phyloP scores from a whole-genome alignment of 1,284 basidiomycete species.

The Malassezia psittaci region DNA sequence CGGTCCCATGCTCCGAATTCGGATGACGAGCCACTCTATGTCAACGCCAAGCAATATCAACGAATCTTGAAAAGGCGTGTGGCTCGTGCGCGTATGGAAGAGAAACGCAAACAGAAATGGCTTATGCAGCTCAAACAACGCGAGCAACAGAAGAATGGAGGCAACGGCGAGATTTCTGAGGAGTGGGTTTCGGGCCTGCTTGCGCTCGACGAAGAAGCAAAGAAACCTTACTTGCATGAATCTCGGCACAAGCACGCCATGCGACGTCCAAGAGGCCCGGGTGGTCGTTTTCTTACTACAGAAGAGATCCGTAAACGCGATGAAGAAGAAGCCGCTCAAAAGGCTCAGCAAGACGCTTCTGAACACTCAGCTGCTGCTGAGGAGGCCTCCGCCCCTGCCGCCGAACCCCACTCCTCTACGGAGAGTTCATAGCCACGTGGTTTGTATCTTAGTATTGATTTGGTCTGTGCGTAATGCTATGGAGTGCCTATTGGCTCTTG shows the following conservation, averaged over 20 bases:
- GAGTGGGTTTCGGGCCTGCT: conserved; percentile 14
- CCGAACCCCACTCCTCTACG: neutral
- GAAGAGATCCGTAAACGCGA: conserved; percentile 63
- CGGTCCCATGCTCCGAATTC: conserved; percentile 16
- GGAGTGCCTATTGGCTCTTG: neutral
- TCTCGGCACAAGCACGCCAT: conserved; percentile 96
- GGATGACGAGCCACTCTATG: conserved; percentile 44
- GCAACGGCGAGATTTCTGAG: neutral
- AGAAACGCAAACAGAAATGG: conserved; percentile 32
- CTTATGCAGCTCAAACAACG: conserved; percentile 26
- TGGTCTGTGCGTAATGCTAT: conserved; percentile 2
- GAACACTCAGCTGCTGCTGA: neutral
- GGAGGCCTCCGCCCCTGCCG: neutral
- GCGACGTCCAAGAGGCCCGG: conserved; percentile 86
- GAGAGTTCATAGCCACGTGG: conserved; percentile 2
- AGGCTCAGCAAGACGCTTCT: conserved; percentile 1
- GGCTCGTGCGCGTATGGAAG: conserved; percentile 36
- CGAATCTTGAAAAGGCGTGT: conserved; percentile 42
- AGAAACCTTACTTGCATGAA: conserved; percentile 88
- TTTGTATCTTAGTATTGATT: neutral
- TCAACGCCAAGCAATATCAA: conserved; percentile 46
- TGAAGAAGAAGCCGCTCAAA: conserved; percentile 39
- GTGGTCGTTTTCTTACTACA: conserved; percentile 88
- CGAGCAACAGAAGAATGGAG: conserved; percentile 22
- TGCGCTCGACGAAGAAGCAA: conserved; percentile 30